Evolutionary conservation across 345 rosid genomes (phyloP).

Genomic region (Syzygium jambos): DNA sequence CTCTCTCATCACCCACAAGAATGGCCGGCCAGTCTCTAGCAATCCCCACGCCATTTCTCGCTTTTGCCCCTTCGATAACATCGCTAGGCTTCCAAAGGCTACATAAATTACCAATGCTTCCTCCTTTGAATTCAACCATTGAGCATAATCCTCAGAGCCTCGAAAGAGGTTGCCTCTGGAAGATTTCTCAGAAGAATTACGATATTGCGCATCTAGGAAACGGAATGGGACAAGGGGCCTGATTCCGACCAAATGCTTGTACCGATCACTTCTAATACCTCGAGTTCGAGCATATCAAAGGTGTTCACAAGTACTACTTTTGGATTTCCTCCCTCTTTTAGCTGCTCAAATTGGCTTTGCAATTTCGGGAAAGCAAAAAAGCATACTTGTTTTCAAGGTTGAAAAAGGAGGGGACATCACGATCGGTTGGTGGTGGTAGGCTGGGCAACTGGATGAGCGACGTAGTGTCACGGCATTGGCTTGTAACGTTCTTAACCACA

Average conservation of each 20-base stretch:
- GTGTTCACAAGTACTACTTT: conserved; percentile 6
- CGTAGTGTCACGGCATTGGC: conserved; percentile 2
- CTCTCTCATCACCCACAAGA: conserved; percentile 15
- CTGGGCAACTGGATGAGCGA: conserved; percentile 20
- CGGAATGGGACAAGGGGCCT: background rate
- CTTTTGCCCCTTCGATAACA: background rate
- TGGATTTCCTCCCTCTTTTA: background rate
- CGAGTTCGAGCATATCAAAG: conserved; percentile 2
- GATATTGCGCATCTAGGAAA: background rate
- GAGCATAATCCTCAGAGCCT: background rate
- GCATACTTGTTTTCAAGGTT: conserved; percentile 7
- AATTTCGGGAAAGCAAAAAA: background rate
- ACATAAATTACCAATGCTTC: background rate
- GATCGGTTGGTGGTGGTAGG: conserved; percentile 25
- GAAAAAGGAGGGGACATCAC: conserved; percentile 46
- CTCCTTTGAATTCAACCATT: conserved; percentile 1
- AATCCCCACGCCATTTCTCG: background rate
- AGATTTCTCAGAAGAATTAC: background rate
- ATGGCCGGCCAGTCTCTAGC: background rate
- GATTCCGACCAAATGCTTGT: background rate
- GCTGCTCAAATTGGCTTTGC: background rate
- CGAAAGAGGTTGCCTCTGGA: background rate
- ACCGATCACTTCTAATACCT: background rate
- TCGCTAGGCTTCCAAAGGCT: background rate
- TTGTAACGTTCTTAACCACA: background rate